Conservation (phyloP, 75 land plant genomes). For the Larix kaempferi region DNA sequence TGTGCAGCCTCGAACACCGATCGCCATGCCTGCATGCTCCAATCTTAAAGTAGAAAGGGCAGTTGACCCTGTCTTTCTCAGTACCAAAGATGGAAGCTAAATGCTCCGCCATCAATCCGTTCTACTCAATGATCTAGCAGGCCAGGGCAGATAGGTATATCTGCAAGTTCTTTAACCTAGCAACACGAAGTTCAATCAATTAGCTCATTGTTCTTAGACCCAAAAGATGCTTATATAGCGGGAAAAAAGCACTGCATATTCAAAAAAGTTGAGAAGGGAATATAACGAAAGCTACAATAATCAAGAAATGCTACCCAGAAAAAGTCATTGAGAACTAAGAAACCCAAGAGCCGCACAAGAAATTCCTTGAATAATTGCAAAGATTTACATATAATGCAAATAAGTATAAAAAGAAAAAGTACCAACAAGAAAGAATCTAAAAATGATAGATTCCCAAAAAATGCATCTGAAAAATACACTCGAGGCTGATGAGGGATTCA, state of each 20-base stretch:
- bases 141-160: no score
- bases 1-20: slow-evolving; percentile 41
- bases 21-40: slow-evolving; percentile 45
- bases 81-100: slow-evolving; percentile 43
- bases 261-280: neutral
- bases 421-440: no score
- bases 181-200: neutral
- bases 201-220: neutral
- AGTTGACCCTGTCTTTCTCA: slow-evolving; percentile 42
- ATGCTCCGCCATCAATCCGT: slow-evolving; percentile 38
- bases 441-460: no score
- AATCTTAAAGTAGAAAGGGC: slow-evolving; percentile 43
- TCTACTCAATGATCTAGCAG: neutral
- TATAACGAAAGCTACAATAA: neutral
- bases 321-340: neutral
- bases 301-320: neutral
- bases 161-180: neutral
- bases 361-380: no score
- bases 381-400: no score
- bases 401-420: no score
- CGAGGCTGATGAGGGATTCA: no score
- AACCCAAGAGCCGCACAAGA: no score
- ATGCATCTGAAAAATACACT: no score
- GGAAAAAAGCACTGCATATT: neutral
- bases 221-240: neutral